A percentile compares a stretch with the other conserved stretches of the same genome.
Evolutionary conservation across 805 yeast species (phyloP).

Genomic region (Metschnikowia henanensis): DNA sequence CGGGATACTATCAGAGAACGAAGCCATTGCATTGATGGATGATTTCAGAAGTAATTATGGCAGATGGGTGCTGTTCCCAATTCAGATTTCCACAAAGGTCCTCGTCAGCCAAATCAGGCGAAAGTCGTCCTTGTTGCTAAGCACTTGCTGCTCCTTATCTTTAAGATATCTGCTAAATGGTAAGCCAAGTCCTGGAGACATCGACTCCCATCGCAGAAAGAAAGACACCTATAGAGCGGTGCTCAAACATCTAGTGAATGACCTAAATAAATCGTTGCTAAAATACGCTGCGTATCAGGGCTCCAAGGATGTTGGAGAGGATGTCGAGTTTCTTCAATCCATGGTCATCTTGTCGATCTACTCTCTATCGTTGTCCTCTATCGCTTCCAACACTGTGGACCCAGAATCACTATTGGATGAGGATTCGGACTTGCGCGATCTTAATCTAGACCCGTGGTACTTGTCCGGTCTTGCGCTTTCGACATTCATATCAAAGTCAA

Average conservation of each 20-base stretch:
- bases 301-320: constrained; percentile 15
- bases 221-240: constrained; percentile 38
- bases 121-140: constrained; percentile 62
- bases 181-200: constrained; percentile 25
- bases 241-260: constrained; percentile 47
- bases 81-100: constrained; percentile 44
- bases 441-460: constrained; percentile 69
- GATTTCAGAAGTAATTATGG: constrained; percentile 69
- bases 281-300: constrained; percentile 27
- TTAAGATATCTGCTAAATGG: constrained; percentile 47
- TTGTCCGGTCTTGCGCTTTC: constrained; percentile 65
- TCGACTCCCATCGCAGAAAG: constrained; percentile 22
- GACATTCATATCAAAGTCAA: constrained; percentile 55
- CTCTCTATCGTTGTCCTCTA: constrained; percentile 57
- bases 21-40: constrained; percentile 50
- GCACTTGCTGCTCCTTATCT: constrained; percentile 64
- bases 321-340: constrained; percentile 66
- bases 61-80: constrained; percentile 76
- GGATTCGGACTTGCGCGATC: constrained; percentile 28
- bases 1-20: constrained; percentile 47
- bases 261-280: constrained; percentile 47
- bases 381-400: constrained; percentile 23
- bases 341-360: constrained; percentile 65
- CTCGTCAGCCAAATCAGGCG: constrained; percentile 49
- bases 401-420: constrained; percentile 14